phyloP scores from a whole-genome alignment of 1,284 basidiomycete species.

The Cryptococcus floricola region DNA sequence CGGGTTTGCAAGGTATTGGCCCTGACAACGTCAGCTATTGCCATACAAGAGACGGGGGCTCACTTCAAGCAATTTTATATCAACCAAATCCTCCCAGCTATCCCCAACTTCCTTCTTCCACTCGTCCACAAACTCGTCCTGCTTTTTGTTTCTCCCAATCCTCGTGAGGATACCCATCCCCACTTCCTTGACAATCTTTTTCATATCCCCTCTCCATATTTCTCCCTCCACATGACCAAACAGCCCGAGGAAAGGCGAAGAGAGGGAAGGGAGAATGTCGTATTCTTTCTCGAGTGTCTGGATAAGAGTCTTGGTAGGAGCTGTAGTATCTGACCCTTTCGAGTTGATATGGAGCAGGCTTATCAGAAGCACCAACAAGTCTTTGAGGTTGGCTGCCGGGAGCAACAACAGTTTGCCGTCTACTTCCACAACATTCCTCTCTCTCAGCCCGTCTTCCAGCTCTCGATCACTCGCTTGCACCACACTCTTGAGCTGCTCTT shows the following conservation, averaged over 20 bases:
- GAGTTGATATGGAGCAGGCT: constrained; percentile 55
- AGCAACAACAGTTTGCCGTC: constrained; percentile 56
- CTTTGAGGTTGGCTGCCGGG: constrained; percentile 60
- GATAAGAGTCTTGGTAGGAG: constrained; percentile 53
- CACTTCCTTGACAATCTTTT: constrained; percentile 34
- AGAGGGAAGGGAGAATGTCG: constrained; percentile 62
- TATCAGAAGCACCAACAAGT: constrained; percentile 68
- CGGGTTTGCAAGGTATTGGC: constrained; percentile 60
- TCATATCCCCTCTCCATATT: constrained; percentile 31
- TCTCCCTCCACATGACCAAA: constrained; percentile 58
- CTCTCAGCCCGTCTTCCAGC: constrained; percentile 39
- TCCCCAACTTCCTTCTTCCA: constrained; percentile 74
- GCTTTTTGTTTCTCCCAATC: constrained; percentile 47
- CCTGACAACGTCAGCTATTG: constrained; percentile 51
- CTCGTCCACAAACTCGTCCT: constrained; percentile 56
- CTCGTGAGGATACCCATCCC: constrained; percentile 62
- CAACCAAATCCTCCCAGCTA: constrained; percentile 60
- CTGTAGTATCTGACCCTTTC: constrained; percentile 19
- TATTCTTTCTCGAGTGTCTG: constrained; percentile 60
- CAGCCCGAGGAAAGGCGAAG: constrained; percentile 68
- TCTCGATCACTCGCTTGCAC: constrained; percentile 66
- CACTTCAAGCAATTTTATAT: constrained; percentile 64
- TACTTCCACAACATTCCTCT: constrained; percentile 65
- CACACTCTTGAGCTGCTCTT: constrained; percentile 55
- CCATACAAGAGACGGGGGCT: constrained; percentile 27